Percentiles rank a stretch among this genome's conserved stretches.
These are phyloP conservation scores for Trametes maxima DNA, from an alignment of 768 basidiomycete species.

Conservation along the genomic window DNA sequence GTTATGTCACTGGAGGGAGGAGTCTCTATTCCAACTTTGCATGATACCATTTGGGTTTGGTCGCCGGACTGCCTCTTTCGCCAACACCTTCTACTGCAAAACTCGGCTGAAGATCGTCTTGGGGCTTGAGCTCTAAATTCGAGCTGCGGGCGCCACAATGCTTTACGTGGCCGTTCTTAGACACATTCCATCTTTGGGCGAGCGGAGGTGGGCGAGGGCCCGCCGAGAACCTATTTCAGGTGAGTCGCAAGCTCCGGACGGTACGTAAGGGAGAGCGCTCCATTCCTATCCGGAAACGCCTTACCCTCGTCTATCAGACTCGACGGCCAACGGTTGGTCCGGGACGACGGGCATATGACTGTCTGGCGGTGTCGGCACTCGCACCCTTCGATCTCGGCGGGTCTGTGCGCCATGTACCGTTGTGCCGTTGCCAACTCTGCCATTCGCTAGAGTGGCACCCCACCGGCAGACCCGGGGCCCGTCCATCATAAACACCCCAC, in stretches of 20 bases:
- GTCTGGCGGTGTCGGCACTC: background rate
- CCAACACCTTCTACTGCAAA: too few relatives aligned
- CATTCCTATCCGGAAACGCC: background rate
- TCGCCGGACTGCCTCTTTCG: background rate
- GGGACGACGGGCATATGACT: background rate
- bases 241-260: background rate
- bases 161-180: background rate
- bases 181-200: constrained; percentile 4
- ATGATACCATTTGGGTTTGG: background rate
- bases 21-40: background rate
- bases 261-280: constrained; percentile 4
- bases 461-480: too few relatives aligned
- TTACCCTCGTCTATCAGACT: constrained; percentile 6
- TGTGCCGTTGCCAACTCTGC: too few relatives aligned
- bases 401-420: background rate
- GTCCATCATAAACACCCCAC: too few relatives aligned
- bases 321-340: background rate
- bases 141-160: background rate
- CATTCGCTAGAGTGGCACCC: too few relatives aligned
- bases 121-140: background rate
- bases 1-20: background rate
- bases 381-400: constrained; percentile 1
- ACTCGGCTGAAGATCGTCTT: too few relatives aligned
- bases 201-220: background rate
- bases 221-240: background rate